These are phyloP conservation scores for Murraya koenigii DNA, from an alignment of 345 rosid species.

Conservation along the genomic window DNA sequence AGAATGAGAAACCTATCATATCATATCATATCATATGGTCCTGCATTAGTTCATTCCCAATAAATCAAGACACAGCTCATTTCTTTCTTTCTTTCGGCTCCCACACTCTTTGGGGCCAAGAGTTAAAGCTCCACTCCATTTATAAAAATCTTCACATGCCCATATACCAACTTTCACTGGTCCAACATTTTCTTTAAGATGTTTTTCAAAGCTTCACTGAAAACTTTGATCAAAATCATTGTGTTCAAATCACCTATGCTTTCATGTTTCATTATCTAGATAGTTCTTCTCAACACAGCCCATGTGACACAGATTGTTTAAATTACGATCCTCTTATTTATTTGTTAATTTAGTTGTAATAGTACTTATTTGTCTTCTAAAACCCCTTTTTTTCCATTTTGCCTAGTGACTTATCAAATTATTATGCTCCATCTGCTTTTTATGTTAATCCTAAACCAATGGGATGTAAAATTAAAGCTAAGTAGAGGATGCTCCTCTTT, in stretches of 20 bases:
- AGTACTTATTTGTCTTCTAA: background rate
- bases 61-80: background rate
- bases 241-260: background rate
- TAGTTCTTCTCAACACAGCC: slow-evolving; percentile 7
- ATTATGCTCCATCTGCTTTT: slow-evolving; percentile 9
- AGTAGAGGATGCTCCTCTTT: slow-evolving; percentile 22
- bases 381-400: background rate
- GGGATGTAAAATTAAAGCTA: background rate
- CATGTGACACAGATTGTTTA: slow-evolving; percentile 14
- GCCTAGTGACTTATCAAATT: slow-evolving; percentile 13
- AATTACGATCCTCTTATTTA: background rate
- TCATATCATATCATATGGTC: no score
- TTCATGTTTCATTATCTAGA: background rate
- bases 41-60: background rate
- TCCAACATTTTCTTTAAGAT: background rate
- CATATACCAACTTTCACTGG: background rate
- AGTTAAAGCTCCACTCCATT: background rate
- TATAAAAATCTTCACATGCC: background rate
- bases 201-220: background rate
- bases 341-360: background rate
- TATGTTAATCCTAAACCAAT: slow-evolving; percentile 5
- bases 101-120: background rate
- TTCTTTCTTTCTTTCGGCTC: background rate
- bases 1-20: no score
- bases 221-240: slow-evolving; percentile 4